Evolutionary conservation across 306 rosid genomes (phyloP), one percentile per base, ranked within the genome.

Genomic region (Calophaca sinica): DNA sequence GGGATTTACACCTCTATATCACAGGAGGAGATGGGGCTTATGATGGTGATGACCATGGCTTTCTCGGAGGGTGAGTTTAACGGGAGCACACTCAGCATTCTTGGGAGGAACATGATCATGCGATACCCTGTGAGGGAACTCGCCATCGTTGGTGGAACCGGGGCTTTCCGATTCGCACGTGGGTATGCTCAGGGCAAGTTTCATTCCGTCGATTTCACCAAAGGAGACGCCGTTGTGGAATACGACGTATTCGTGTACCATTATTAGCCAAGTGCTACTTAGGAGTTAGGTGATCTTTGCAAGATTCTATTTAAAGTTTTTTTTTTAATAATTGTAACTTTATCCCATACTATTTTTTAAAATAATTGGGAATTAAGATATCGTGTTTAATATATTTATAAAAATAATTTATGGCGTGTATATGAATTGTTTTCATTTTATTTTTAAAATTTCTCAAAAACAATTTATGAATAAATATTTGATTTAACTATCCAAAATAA

Each of bases 151-250:
- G 90, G 91, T 0, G 84, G 96, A 0, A 91, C 85, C 0, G 91
- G 96, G 2, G 66, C 78, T 13, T 90, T 93, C 75, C 81, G 93
- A 15, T 89, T 90, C 5, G 96, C 94, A 0, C 87, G 89, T n/a
- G 98, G 98, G 1, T 89, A 87, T 50, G 93, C 91, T 58, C 89
- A 61, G 26, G 91, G 87, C 3, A 86, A 65, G 55, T 85, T 90
- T 69, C 54, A 79, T 31, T 35, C 49, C 0, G 0, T 83, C 0
- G 66, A 93, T 44, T 0, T 7, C 8, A 29, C 35, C 1, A 78
- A 68, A 4, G 84, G 84, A 2, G 81, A 93, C 48, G 93, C 94
- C 5, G 20, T 79, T 4, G 93, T 90, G 5, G 96, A 90, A 58
- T 93, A 87, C 74, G 83, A 90, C 10, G 80, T 89, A 1, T 88